Evolutionary conservation across 306 rosid species (phyloP).

Genomic region (Castanopsis chinensis): DNA sequence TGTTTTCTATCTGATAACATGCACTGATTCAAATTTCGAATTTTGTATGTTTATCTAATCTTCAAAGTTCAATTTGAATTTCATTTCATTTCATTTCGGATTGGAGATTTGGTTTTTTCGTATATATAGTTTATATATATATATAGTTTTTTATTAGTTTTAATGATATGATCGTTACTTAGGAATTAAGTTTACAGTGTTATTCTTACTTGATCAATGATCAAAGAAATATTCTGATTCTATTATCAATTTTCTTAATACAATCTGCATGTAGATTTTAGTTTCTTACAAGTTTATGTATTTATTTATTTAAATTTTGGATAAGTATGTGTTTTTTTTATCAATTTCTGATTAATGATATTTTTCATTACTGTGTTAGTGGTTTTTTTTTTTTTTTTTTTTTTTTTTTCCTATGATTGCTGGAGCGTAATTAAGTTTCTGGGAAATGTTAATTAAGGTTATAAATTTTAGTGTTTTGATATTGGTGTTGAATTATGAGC

Average conservation of each 20-base stretch:
- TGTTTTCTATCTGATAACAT: slow-evolving; percentile 21
- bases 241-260: slow-evolving; percentile 16
- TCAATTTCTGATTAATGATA: background rate
- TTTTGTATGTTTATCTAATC: slow-evolving; percentile 12
- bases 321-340: background rate
- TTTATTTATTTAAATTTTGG: background rate
- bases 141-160: background rate
- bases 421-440: background rate
- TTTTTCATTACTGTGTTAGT: background rate
- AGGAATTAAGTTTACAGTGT: background rate
- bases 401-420: background rate
- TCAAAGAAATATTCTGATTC: slow-evolving; percentile 3
- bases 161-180: background rate
- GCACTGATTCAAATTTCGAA: slow-evolving; percentile 39
- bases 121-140: background rate
- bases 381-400: background rate
- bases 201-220: slow-evolving; percentile 11
- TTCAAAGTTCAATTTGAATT: slow-evolving; percentile 14
- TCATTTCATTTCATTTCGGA: background rate
- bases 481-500: slow-evolving; percentile 3
- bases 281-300: slow-evolving; percentile 2
- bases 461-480: background rate
- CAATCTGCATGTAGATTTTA: slow-evolving; percentile 35
- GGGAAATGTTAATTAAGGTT: background rate
- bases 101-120: slow-evolving; percentile 32